Base-by-base conservation (phyloP, 1,139 yeast genomes). In the Lipomyces yarrowii region DNA sequence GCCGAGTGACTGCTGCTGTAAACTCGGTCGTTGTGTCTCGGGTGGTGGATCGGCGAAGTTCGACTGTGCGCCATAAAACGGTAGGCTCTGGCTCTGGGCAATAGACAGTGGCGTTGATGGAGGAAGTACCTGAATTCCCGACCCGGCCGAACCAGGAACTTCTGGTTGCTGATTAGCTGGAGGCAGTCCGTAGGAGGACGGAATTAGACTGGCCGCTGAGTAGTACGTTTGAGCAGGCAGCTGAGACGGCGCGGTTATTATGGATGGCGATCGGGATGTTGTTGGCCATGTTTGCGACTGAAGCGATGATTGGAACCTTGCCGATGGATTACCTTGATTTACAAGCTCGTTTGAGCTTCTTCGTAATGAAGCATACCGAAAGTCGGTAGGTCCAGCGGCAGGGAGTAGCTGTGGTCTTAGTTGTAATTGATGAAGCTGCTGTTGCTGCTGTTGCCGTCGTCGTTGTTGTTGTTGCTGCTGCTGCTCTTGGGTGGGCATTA, bases 401-500 rank as follows among this genome's bases (percentile, higher is more conserved):
- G 30, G 15, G 56, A n/a, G 35, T 52, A 23, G 58, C 39, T 46
- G 57, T 26, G 23, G 48, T 15, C 21, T 42, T n/a, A 7, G 21
- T 21, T 6, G 61, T 23, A n/a, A 18, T 13, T 23, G 60, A n/a
- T 21, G 60, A 4, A 10, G 33, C 4, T 23, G 56, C 21, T 30
- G 42, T 10, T 10, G 60, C 37, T 57, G 15, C 23, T 57, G 60
- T 4, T 26, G 30, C 30, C 3, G 30, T 26, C n/a, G 18, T 21
- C 1, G 61, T 23, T 53, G 39, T 13, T 23, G 60, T 30, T 35
- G 61, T 11, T 21, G 35, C 7, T 26, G 56, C 21, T n/a, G 30
- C n/a, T 11, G 60, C 37, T 57, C 58, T 56, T 57, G 60, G 6
- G 18, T 18, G 23, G 10, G 48, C 11, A 42, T n/a, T 26, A 26